phyloP scores from a whole-genome alignment of 805 yeast species.

The Saccharomycopsis sp. region DNA sequence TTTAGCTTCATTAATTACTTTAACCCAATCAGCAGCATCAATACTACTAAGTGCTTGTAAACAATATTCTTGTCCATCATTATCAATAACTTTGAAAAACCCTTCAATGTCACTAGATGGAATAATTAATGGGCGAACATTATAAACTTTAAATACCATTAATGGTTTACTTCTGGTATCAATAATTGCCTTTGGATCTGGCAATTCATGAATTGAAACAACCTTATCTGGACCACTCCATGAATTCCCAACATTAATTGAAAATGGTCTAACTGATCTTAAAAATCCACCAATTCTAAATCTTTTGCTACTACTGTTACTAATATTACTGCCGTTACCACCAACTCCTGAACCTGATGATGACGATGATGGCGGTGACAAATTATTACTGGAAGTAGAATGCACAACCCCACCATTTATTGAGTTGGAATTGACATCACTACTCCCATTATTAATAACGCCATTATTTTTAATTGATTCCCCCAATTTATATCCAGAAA shows the following conservation, averaged over 20 bases:
- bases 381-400: not conserved
- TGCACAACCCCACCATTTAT: not conserved
- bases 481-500: not conserved
- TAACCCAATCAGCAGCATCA: conserved; percentile 74
- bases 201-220: conserved; percentile 50
- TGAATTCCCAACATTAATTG: conserved; percentile 39
- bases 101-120: conserved; percentile 34
- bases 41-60: conserved; percentile 58
- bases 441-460: not conserved
- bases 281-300: conserved; percentile 54
- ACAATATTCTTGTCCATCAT: conserved; percentile 46
- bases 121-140: conserved; percentile 31
- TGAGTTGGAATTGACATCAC: not conserved
- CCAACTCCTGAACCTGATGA: too few relatives aligned
- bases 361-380: not conserved
- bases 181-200: conserved; percentile 37
- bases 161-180: conserved; percentile 47
- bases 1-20: conserved; percentile 33
- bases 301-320: conserved; percentile 20
- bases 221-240: conserved; percentile 38
- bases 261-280: conserved; percentile 52
- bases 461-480: not conserved
- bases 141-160: conserved; percentile 38
- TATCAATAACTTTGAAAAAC: conserved; percentile 37
- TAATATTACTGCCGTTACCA: too few relatives aligned